Evolutionary conservation across 2,329 filamentous ascomycete genomes (phyloP).

Genomic region (Colletotrichum incanum): DNA sequence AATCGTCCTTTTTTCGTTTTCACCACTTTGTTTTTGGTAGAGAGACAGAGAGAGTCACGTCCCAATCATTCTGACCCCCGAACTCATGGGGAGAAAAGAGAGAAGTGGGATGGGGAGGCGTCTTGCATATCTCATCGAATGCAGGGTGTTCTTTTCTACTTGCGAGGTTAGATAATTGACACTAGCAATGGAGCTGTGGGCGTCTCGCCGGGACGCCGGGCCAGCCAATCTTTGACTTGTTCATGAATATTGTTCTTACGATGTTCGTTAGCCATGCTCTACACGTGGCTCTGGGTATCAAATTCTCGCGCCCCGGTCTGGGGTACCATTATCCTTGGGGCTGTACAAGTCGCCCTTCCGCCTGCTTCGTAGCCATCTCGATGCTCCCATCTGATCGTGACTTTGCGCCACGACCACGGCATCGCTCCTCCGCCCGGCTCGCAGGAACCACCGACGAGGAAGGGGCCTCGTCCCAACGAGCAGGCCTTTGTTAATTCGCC

Average conservation of each 20-base stretch:
- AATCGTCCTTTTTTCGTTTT: conserved; percentile 5
- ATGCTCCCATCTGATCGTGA: background rate
- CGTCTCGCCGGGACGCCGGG: conserved; percentile 1
- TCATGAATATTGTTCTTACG: background rate
- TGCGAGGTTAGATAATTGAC: conserved; percentile 26
- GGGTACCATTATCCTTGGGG: background rate
- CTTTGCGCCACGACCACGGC: background rate
- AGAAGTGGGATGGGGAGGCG: conserved; percentile 13
- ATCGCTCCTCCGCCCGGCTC: background rate
- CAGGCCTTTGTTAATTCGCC: background rate
- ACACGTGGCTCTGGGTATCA: conserved; percentile 10
- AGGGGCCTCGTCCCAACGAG: background rate
- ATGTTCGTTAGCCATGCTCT: background rate
- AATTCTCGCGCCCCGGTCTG: background rate
- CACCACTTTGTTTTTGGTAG: conserved; percentile 23
- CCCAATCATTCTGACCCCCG: conserved; percentile 13
- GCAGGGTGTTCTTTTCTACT: conserved; percentile 4
- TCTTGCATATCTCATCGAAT: conserved; percentile 35
- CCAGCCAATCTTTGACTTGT: background rate
- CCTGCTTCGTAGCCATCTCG: background rate
- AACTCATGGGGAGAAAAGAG: conserved; percentile 5
- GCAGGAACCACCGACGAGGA: background rate
- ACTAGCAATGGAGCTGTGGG: conserved; percentile 23
- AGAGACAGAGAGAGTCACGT: conserved; percentile 12
- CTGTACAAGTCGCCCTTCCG: background rate